phyloP scores from a whole-genome alignment of 1,284 basidiomycete genomes.

The Naganishia liquefaciens region DNA sequence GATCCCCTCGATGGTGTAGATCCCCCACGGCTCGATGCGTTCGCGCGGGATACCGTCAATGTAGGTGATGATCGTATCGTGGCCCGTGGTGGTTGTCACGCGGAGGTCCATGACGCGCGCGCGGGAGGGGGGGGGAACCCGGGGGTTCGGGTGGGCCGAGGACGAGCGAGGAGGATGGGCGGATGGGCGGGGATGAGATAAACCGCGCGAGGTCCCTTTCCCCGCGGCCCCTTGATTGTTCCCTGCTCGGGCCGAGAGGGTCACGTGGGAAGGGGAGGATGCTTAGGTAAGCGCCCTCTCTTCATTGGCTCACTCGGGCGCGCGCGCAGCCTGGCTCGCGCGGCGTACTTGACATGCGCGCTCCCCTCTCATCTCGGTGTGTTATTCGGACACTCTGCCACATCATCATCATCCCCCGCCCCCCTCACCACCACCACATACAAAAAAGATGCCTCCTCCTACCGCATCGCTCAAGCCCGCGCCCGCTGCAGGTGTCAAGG shows the following conservation, averaged over 20 bases:
- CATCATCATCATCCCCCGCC: too few species aligned
- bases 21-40: conserved; percentile 9
- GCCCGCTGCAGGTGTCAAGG: conserved; percentile 29
- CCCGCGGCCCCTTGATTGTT: too few species aligned
- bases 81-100: not conserved
- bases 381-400: too few species aligned
- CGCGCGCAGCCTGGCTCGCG: too few species aligned
- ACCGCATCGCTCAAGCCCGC: conserved; percentile 49
- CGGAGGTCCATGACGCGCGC: conserved; percentile 19
- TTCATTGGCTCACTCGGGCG: not conserved
- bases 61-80: conserved; percentile 11
- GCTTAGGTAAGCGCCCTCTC: not conserved
- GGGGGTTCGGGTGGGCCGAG: not conserved
- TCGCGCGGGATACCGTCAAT: not conserved
- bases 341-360: too few species aligned
- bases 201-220: too few species aligned
- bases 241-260: not conserved
- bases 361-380: too few species aligned
- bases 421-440: not conserved
- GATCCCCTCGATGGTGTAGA: conserved; percentile 11
- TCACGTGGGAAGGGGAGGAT: too few species aligned
- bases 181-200: too few species aligned
- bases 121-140: not conserved
- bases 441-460: conserved; percentile 48
- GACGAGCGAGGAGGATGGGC: too few species aligned